These are phyloP conservation scores for Ogataea allantospora DNA, from an alignment of 805 yeast genomes.

Conservation along the genomic window DNA sequence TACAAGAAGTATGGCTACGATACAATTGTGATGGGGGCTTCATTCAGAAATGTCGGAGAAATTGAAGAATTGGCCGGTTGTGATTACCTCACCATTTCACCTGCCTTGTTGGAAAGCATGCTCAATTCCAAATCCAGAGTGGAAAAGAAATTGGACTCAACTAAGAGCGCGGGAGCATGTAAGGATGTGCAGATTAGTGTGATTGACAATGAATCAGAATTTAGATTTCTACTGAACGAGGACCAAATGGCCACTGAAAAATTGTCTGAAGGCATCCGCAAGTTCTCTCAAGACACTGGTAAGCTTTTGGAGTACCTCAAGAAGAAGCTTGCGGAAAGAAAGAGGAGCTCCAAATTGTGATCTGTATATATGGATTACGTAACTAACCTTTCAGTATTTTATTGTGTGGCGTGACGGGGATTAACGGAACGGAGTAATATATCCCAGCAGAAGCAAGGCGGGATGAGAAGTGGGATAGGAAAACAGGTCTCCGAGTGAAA, in stretches of 20 bases:
- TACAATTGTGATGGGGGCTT: conserved; percentile 99
- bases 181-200: conserved; percentile 67
- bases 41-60: conserved; percentile 95
- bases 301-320: conserved; percentile 16
- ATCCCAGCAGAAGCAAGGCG: conserved; percentile 4
- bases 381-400: no score
- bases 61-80: conserved; percentile 95
- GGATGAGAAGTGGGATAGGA: conserved; percentile 2
- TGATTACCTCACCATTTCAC: conserved; percentile 94
- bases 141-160: conserved; percentile 75
- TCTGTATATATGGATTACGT: not conserved
- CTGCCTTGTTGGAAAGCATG: conserved; percentile 84
- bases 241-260: conserved; percentile 99
- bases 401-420: conserved; percentile 6
- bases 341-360: conserved; percentile 13
- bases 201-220: conserved; percentile 79
- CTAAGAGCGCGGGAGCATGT: conserved; percentile 47
- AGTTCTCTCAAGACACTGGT: conserved; percentile 54
- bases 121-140: conserved; percentile 69
- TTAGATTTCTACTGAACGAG: conserved; percentile 88
- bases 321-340: conserved; percentile 11
- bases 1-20: conserved; percentile 95
- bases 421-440: conserved; percentile 8
- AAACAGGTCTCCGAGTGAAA: not conserved
- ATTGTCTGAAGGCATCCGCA: conserved; percentile 96